A percentile compares a stretch with the other conserved stretches of the same genome.
Evolutionary conservation across 1,139 yeast genomes (phyloP).

Genomic region (Candida tropicalis): DNA sequence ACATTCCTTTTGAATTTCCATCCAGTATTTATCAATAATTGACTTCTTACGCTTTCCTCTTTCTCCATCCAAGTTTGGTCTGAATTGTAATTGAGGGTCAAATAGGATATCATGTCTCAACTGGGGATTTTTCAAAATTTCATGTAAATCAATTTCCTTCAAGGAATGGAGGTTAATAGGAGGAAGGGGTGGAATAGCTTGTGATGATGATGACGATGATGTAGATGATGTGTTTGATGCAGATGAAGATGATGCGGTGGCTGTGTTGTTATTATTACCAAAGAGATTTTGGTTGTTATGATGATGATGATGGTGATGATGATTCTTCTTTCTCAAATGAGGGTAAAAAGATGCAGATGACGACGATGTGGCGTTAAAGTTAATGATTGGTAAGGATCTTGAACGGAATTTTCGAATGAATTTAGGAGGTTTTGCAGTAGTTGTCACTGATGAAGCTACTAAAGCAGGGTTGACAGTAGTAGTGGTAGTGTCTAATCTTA

Average conservation of each 20-base stretch:
- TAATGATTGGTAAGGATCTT: constrained; percentile 46
- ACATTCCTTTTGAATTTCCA: constrained; percentile 68
- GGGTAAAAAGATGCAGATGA: constrained; percentile 20
- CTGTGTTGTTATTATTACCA: constrained; percentile 12
- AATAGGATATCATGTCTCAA: constrained; percentile 89
- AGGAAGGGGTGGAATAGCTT: constrained; percentile 52
- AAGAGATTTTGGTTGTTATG: constrained; percentile 5
- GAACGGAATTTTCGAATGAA: constrained; percentile 43
- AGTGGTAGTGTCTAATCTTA: constrained; percentile 16
- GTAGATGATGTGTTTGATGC: constrained; percentile 17
- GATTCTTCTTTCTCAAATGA: constrained; percentile 14
- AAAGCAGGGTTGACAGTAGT: constrained; percentile 3
- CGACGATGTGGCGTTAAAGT: constrained; percentile 15
- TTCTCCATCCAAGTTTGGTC: constrained; percentile 92
- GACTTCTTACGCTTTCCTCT: constrained; percentile 78
- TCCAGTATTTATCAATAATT: constrained; percentile 83
- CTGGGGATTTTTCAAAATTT: constrained; percentile 89
- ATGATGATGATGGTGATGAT: constrained; percentile 10
- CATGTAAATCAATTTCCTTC: constrained; percentile 85
- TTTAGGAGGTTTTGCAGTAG: constrained; percentile 34
- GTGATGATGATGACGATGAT: constrained; percentile 20
- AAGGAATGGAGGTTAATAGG: constrained; percentile 85
- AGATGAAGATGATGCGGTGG: constrained; percentile 3
- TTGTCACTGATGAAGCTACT: constrained; percentile 11
- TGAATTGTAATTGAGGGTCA: constrained; percentile 89